Evolutionary conservation across 192 early-diverging fungal genomes (phyloP), one percentile per base, ranked within the genome.

Genomic region (Lunasporangiospora selenospora): DNA sequence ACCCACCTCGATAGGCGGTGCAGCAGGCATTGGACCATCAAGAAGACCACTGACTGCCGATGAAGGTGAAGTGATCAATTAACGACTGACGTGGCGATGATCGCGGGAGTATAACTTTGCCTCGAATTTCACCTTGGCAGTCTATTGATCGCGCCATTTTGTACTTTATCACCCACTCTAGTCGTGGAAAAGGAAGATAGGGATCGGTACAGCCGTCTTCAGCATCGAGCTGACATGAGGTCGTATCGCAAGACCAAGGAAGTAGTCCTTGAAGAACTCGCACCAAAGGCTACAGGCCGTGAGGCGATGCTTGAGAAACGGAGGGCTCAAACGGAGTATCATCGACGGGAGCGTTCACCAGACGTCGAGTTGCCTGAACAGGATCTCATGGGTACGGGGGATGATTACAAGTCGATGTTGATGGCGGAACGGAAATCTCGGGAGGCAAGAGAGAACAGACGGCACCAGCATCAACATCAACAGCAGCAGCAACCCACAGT

Each of bases 301-400:
- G 88, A 90, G 52, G 89, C 89, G 1, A 71, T 77, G 49, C 19
- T 89, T 1, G 89, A 84, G 23, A 90, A 93, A 48, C 61, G 75
- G 24, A 76, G 81, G n/a, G 81, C 87, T 3, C 53, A 75, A 23
- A 91, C 81, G 32, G 85, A 80, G 2, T 87, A 79, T 31, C 77
- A 86, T 58, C 77, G 79, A 11, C 80, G 79, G 32, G 91, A 90
- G 38, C 65, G 73, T 1, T 88, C 88, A 27, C 79, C 83, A 0
- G 88, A 91, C 76, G 65, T 85, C 0, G 87, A 87, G 49, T 34
- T 88, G 16, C 77, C 82, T 23, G 89, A 91, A 23, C 58, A 75
- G 1, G 87, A 85, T 75, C 58, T 91, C 40, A 82, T 89, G 78
- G 81, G 88, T 19, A 62, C 57, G 37, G 75, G 36, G 1, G 81